phyloP scores from a whole-genome alignment of 163 green algal genomes.

The Volvox carteri region DNA sequence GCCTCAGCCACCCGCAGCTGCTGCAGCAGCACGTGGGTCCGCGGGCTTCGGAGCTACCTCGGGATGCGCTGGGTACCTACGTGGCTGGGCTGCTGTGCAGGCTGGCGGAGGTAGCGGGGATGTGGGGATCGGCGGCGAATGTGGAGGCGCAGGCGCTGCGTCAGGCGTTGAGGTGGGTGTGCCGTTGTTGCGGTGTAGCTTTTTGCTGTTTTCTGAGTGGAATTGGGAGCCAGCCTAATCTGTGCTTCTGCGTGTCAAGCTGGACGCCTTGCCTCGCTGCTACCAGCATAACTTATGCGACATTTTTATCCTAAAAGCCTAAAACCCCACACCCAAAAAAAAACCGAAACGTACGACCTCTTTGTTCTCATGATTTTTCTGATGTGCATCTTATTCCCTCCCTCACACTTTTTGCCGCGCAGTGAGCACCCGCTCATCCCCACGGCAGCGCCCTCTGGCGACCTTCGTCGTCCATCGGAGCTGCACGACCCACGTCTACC shows the following conservation, averaged over 20 bases:
- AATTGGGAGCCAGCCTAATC: no score
- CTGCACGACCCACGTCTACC: conserved; percentile 62
- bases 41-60: background rate
- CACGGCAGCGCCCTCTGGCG: conserved; percentile 16
- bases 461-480: conserved; percentile 18
- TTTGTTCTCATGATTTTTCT: no score
- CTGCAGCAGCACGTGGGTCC: conserved; percentile 50
- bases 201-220: no score
- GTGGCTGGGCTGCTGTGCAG: conserved; percentile 45
- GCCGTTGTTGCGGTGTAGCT: no score
- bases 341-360: no score
- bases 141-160: background rate
- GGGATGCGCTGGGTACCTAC: conserved; percentile 1
- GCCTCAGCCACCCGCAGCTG: conserved; percentile 34
- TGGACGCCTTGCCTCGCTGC: no score
- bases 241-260: no score
- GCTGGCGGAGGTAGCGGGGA: background rate
- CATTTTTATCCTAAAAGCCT: no score
- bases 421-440: conserved; percentile 59
- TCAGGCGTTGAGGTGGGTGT: conserved; percentile 28
- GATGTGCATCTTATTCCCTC: background rate
- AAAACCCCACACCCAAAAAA: no score
- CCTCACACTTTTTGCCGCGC: background rate
- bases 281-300: no score
- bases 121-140: background rate